phyloP scores from a whole-genome alignment of 345 rosid genomes.

The Murraya koenigii region DNA sequence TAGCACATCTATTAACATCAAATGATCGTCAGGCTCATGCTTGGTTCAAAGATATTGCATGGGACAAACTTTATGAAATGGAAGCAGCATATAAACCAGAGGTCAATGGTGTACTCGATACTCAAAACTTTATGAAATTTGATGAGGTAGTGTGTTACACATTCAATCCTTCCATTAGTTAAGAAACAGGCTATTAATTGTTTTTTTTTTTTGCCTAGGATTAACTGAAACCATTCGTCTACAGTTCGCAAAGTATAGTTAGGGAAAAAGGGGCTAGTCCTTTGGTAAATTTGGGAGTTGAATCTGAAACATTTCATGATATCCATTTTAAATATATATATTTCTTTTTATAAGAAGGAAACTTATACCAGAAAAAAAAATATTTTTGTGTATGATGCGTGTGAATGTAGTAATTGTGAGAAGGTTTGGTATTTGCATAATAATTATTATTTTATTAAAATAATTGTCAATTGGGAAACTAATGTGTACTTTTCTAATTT shows the following conservation, averaged over 20 bases:
- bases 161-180: background rate
- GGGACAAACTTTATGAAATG: constrained; percentile 78
- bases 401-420: too few species aligned
- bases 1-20: constrained; percentile 16
- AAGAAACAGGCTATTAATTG: background rate
- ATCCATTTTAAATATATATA: background rate
- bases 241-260: background rate
- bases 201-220: background rate
- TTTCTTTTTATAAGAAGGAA: too few species aligned
- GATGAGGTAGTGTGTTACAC: constrained; percentile 60
- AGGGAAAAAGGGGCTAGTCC: background rate
- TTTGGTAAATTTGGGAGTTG: background rate
- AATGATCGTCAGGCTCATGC: constrained; percentile 65
- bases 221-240: background rate
- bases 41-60: constrained; percentile 82
- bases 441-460: too few species aligned
- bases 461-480: too few species aligned
- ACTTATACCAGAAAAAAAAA: too few species aligned
- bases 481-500: too few species aligned
- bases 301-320: background rate
- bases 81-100: constrained; percentile 93
- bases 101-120: constrained; percentile 82
- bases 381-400: too few species aligned
- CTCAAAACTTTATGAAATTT: constrained; percentile 87
- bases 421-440: too few species aligned